Evolutionary conservation across 768 basidiomycete genomes (phyloP).

Genomic region (Naganishia vaughanmartiniae): DNA sequence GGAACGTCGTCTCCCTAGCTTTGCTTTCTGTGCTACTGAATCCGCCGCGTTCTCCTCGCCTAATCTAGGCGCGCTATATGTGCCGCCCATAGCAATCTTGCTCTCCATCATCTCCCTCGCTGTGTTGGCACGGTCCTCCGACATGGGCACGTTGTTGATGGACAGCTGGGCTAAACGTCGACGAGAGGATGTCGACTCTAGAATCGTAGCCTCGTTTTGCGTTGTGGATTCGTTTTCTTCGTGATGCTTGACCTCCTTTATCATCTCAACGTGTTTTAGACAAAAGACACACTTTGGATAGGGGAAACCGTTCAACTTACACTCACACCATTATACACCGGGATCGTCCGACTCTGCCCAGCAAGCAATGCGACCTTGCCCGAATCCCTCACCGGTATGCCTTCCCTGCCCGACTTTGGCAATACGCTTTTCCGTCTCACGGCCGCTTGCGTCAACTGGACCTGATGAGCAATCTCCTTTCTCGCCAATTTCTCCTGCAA

Average conservation of each 20-base stretch:
- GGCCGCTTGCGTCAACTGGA: slow-evolving; percentile 34
- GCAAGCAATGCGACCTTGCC: background rate
- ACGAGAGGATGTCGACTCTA: slow-evolving; percentile 8
- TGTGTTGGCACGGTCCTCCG: background rate
- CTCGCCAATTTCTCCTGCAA: slow-evolving; percentile 19
- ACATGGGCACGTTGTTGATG: background rate
- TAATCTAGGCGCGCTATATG: background rate
- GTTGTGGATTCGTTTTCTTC: background rate
- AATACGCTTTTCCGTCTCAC: slow-evolving; percentile 38
- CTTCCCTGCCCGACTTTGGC: slow-evolving; percentile 33
- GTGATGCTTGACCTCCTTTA: background rate
- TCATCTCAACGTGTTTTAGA: background rate
- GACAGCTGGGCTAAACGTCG: slow-evolving; percentile 15
- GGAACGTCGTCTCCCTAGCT: slow-evolving; percentile 15
- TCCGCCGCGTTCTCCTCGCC: background rate
- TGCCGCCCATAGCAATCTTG: background rate
- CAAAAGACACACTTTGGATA: background rate
- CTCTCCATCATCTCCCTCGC: background rate
- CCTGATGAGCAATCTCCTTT: slow-evolving; percentile 12
- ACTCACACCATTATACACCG: background rate
- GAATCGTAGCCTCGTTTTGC: background rate
- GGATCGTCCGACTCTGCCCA: background rate
- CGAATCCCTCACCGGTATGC: background rate
- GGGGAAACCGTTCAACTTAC: background rate
- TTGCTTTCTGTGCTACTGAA: slow-evolving; percentile 2